Base-by-base conservation (phyloP, 2,329 filamentous ascomycete species). In the Venturiaceae sp. region DNA sequence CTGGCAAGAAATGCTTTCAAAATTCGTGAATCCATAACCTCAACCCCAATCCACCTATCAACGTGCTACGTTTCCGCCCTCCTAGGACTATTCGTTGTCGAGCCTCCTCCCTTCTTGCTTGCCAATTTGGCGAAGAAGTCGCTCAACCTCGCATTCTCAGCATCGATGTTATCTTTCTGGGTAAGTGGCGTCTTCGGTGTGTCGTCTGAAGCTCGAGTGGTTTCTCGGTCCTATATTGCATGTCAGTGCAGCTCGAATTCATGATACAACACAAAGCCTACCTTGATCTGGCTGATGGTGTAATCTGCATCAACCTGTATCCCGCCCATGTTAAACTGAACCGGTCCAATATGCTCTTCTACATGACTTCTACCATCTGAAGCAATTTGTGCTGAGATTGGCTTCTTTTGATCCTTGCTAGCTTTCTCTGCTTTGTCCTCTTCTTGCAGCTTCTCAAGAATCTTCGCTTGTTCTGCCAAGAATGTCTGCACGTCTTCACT, bases 251-350 rank as follows among this genome's bases (percentile, higher is more conserved):
- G 55, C 26, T 19, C 1, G 28, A 73, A 65, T 4, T n/a, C 36
- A 2, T 14, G 16, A 55, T 47, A 47, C 36, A 50, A n/a, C 13
- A 28, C 19, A 33, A 16, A 4, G 26, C 74, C 67, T 74, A 92
- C 90, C 83, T 91, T 92, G 61, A 95, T 78, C 65, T 88, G 83
- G 71, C 91, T 87, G 60, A 96, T 75, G 87, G 95, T 94, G 67
- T 96, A 91, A 68, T 96, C 92, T 8, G 91, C 91, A 72, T 96
- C 91, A 32, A 96, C 89, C 69, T 96, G 91, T 62, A 99, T 96
- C 57, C 94, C 94, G 44, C 94, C 94, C 81, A 99, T 94, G 70
- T 99, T 99, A 76, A 97, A 96, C 68, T 96, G 91, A 63, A 96
- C 91, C 0, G 92, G 91, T 0, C 92, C 92, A 66, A 96, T 95